Evolutionary conservation across 2,329 filamentous ascomycete genomes (phyloP), one percentile per base, ranked within the genome.

Genomic region (Alternaria arbusti): DNA sequence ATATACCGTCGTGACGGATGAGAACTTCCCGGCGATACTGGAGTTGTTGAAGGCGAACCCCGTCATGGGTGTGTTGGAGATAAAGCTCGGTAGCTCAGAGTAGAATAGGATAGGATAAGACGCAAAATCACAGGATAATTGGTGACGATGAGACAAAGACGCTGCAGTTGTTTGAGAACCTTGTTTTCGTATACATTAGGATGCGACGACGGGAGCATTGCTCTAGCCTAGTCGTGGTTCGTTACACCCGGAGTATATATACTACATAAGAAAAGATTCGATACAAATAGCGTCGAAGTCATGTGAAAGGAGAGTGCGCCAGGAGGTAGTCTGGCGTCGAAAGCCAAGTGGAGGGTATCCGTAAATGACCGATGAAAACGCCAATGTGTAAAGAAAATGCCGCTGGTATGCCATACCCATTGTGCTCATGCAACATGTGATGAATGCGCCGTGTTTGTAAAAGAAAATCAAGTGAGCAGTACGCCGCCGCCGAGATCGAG

Each of bases 291-390:
- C 49, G 36, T 45, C 36, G 25, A 54, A 22, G 25, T 23, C 0
- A 11, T 40, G 5, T 40, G 36, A 17, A 40, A 40, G 36, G 36
- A 40, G 36, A 40, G 25, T 30, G 43, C 30, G 49, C 40, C 32
- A 17, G 11, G 5, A 32, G 26, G 30, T 40, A 40, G 54, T 32
- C 46, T 22, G 54, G 49, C 26, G 40, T 58, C 43, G 25, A 54
- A 52, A 62, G 45, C 64, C 46, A 74, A 72, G 74, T 70, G 74
- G 73, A 77, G 75, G 75, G 74, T 77, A 78, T 77, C 69, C 74
- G 69, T 70, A 46, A 69, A 45, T 50, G 59, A 59, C 45, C 22
- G 59, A 52, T 64, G 52, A 63, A 59, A 61, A 72, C 70, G 70
- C 73, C 71, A 22, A 47, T 60, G 40, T 59, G 2, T 68, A 43